phyloP scores from a whole-genome alignment of 225 moss, liverwort and hornwort genomes.

The Lunularia cruciata region DNA sequence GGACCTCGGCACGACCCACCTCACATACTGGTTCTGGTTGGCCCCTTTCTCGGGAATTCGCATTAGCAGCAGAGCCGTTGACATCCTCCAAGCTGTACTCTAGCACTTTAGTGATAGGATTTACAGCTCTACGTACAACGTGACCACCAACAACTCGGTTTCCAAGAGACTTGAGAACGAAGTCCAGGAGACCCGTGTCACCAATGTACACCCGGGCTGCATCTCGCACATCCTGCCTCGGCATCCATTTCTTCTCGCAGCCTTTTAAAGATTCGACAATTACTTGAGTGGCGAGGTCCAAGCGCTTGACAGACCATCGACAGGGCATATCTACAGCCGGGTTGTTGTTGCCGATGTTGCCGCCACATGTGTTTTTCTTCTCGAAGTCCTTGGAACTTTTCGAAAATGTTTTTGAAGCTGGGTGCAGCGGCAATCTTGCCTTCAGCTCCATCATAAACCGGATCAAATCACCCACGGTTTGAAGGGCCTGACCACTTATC shows the following conservation, averaged over 20 bases:
- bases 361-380: conserved; percentile 49
- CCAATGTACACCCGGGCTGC: conserved; percentile 99
- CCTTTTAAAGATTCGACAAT: conserved; percentile 94
- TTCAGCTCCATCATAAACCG: conserved; percentile 99
- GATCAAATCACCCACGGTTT: conserved; percentile 93
- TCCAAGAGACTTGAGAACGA: conserved; percentile 88
- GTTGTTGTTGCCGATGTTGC: conserved; percentile 40
- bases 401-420: conserved; percentile 54
- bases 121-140: conserved; percentile 92
- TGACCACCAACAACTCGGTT: conserved; percentile 89
- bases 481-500: conserved; percentile 80
- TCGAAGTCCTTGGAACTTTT: conserved; percentile 73
- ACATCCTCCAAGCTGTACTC: conserved; percentile 95
- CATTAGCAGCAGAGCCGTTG: conserved; percentile 29
- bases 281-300: conserved; percentile 95
- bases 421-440: conserved; percentile 80
- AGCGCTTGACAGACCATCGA: conserved; percentile 91
- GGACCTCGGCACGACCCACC: conserved; percentile 87
- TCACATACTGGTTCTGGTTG: conserved; percentile 83
- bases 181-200: conserved; percentile 96
- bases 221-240: conserved; percentile 94
- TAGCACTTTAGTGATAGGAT: conserved; percentile 95
- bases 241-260: conserved; percentile 99
- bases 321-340: conserved; percentile 81
- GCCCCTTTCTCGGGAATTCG: conserved; percentile 51